Base-by-base conservation (phyloP, 805 yeast species). In the Nakazawaea pomicola region DNA sequence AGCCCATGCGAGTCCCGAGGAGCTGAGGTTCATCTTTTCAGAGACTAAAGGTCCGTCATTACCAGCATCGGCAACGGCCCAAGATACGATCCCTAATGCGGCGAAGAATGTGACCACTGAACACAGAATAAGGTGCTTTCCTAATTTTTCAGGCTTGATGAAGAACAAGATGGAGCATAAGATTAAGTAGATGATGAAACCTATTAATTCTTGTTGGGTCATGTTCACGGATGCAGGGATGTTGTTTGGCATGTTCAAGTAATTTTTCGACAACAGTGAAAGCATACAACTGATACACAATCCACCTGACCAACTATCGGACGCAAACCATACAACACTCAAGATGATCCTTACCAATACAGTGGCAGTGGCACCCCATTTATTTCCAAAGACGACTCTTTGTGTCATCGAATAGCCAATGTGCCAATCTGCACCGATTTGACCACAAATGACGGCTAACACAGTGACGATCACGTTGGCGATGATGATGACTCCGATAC, bases 191-290 rank as follows among this genome's bases (percentile, higher is more conserved):
- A 63, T 41, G 32, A 65, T 45, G 41, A 64, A 67, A 2, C 68
- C 68, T 29, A 65, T 54, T 29, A 66, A 45, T 25, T 64, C 63
- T 48, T 57, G 58, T 12, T 62, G 58, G 2, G 60, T 50, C 67
- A 67, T 62, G 25, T 58, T 52, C 2, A 64, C 64, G 21, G 52
- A 47, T 8, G 42, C 48, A 10, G 61, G 49, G 28, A 62, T 41
- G 23, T 66, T 60, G 37, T 64, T 61, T 34, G 54, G 49, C 52
- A 63, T 45, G 32, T 48, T 52, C 41, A 66, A 39, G 32, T 46
- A 56, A 24, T 35, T 38, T 10, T 43, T 19, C 27, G 54, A 46
- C 51, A 52, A 53, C 20, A 53, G 40, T 6, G 49, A 35, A 18
- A 57, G 33, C 6, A 58, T 34, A 15, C 47, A 43, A 23, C 38